A percentile compares a stretch with the other conserved stretches of the same genome.
Conservation (phyloP, 805 yeast species). For the Maudiozyma saulgeensis region DNA sequence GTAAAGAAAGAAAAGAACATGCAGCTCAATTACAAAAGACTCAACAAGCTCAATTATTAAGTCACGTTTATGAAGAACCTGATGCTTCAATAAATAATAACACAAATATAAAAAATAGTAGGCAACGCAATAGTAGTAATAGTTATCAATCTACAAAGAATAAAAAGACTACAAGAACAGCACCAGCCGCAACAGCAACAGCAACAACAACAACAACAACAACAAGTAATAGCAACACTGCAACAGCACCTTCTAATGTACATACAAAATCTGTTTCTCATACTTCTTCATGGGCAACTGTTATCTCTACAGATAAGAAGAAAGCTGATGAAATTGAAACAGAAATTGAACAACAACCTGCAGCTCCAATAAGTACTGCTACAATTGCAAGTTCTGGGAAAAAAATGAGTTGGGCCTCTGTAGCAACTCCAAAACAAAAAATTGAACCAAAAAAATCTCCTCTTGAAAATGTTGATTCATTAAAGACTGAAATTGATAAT, state of each 20-base stretch:
- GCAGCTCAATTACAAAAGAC: background rate
- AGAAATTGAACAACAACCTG: background rate
- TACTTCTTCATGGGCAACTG: conserved; percentile 33
- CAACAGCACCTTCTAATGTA: conserved; percentile 9
- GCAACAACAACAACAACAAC: background rate
- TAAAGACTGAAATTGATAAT: conserved; percentile 30
- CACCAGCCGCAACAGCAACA: conserved; percentile 3
- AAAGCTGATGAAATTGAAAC: conserved; percentile 1
- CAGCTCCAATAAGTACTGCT: conserved; percentile 3
- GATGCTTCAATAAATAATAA: background rate
- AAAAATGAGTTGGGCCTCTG: conserved; percentile 59
- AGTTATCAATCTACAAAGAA: background rate
- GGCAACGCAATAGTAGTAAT: background rate
- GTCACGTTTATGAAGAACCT: background rate
- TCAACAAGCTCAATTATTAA: background rate
- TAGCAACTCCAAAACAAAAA: conserved; percentile 46
- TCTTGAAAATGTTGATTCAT: conserved; percentile 19
- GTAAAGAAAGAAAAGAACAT: conserved; percentile 38
- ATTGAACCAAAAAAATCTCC: conserved; percentile 8
- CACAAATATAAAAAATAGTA: background rate
- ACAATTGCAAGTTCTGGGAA: conserved; percentile 9
- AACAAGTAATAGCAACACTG: conserved; percentile 3
- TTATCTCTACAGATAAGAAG: conserved; percentile 16
- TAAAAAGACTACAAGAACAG: background rate
- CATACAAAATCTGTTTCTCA: conserved; percentile 21